Evolutionary conservation across 495 filamentous ascomycete species (phyloP).

Genomic region (Podospora australis): DNA sequence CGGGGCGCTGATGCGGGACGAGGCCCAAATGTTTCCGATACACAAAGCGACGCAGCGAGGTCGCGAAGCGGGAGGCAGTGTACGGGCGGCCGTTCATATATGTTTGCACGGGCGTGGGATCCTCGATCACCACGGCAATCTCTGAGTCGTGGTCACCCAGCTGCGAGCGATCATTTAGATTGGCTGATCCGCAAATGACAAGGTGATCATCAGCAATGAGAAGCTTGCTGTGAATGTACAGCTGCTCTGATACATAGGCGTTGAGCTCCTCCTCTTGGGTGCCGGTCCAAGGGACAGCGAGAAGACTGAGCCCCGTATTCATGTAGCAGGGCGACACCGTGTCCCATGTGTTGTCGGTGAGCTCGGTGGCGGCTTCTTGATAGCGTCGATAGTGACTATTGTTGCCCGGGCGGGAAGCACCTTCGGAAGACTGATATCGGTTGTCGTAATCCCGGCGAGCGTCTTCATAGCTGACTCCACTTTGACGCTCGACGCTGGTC

Average conservation of each 20-base stretch:
- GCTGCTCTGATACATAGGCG: slow-evolving; percentile 85
- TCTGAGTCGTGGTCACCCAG: slow-evolving; percentile 73
- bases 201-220: slow-evolving; percentile 86
- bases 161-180: slow-evolving; percentile 92
- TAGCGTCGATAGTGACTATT: slow-evolving; percentile 51
- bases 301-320: slow-evolving; percentile 70
- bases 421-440: slow-evolving; percentile 23
- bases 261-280: slow-evolving; percentile 68
- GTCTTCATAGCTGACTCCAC: slow-evolving; percentile 67
- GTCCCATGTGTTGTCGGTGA: slow-evolving; percentile 57
- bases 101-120: slow-evolving; percentile 61
- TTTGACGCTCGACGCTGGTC: slow-evolving; percentile 54
- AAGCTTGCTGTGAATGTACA: slow-evolving; percentile 92
- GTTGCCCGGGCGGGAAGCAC: slow-evolving; percentile 34
- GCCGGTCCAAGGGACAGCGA: slow-evolving; percentile 73
- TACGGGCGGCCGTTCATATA: slow-evolving; percentile 66
- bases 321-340: slow-evolving; percentile 79
- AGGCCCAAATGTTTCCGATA: slow-evolving; percentile 91
- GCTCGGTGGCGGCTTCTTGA: slow-evolving; percentile 55
- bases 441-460: slow-evolving; percentile 64
- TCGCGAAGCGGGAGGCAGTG: slow-evolving; percentile 71
- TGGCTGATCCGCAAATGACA: slow-evolving; percentile 88
- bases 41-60: slow-evolving; percentile 74
- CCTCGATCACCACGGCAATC: slow-evolving; percentile 40
- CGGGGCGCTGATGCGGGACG: slow-evolving; percentile 60